These are phyloP conservation scores for Phellinidium pouzarii DNA, from an alignment of 1,284 basidiomycete genomes.

Conservation along the genomic window DNA sequence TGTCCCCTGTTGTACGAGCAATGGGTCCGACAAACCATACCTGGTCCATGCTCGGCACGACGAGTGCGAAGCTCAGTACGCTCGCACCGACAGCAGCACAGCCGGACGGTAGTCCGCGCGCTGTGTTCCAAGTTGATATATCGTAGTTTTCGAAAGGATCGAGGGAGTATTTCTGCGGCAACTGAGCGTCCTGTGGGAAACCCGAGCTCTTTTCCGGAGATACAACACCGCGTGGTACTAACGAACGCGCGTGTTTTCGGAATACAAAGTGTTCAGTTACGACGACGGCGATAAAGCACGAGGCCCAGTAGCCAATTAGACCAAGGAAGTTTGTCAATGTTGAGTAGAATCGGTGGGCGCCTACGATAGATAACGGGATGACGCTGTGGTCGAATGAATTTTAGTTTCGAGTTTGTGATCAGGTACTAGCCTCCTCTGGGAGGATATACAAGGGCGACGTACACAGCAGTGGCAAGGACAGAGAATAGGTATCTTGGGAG, in stretches of 20 bases:
- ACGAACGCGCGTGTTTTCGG: conserved; percentile 29
- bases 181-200: too few species aligned
- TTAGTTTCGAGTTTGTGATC: not conserved
- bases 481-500: conserved; percentile 88
- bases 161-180: not conserved
- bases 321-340: conserved; percentile 64
- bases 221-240: not conserved
- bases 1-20: conserved; percentile 61
- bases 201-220: not conserved
- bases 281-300: conserved; percentile 52
- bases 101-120: conserved; percentile 54
- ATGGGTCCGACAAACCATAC: conserved; percentile 71
- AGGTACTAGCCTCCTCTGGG: too few species aligned
- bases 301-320: conserved; percentile 69
- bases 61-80: conserved; percentile 44
- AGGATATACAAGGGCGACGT: conserved; percentile 25
- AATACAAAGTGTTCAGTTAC: conserved; percentile 61
- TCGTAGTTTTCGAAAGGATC: conserved; percentile 47
- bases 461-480: conserved; percentile 75
- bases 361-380: conserved; percentile 60
- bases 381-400: conserved; percentile 23
- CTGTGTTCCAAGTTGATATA: conserved; percentile 46
- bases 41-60: conserved; percentile 67
- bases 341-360: conserved; percentile 58
- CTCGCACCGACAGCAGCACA: conserved; percentile 51